Conservation (phyloP, 306 rosid species). For the Senna siamea region DNA sequence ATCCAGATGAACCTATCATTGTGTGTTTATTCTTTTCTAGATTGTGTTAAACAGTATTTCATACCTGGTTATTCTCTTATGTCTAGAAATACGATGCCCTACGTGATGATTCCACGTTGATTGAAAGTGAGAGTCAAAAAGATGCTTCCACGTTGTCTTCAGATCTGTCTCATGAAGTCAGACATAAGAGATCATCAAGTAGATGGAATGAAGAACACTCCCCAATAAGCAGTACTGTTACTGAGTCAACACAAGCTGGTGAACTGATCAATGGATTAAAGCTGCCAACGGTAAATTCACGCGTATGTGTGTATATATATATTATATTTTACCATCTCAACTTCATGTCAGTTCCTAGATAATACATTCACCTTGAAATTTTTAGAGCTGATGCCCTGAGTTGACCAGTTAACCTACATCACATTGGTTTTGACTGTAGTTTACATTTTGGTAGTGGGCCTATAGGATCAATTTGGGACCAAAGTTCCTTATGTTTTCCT, state of each 20-base stretch:
- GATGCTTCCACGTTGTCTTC: conserved; percentile 56
- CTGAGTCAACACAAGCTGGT: conserved; percentile 82
- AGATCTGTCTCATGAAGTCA: conserved; percentile 63
- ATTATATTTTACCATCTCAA: not conserved
- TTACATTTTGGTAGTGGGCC: not conserved
- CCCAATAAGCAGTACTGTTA: conserved; percentile 68
- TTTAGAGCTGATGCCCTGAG: not conserved
- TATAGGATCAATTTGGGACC: not conserved
- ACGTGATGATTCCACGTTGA: conserved; percentile 56
- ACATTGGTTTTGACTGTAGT: not conserved
- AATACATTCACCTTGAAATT: not conserved
- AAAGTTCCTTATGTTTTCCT: not conserved
- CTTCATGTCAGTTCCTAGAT: conserved; percentile 25
- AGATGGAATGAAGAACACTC: conserved; percentile 81
- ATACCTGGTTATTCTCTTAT: conserved; percentile 30
- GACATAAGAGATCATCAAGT: conserved; percentile 82
- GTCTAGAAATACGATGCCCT: conserved; percentile 62
- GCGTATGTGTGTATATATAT: conserved; percentile 5
- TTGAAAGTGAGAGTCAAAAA: conserved; percentile 65
- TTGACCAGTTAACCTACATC: not conserved
- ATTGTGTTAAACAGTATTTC: conserved; percentile 26
- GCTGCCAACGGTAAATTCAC: conserved; percentile 48
- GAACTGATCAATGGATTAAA: conserved; percentile 73
- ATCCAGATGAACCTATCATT: conserved; percentile 16
- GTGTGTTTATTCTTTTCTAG: conserved; percentile 31